These are phyloP conservation scores for Xylaria palmicola DNA, from an alignment of 495 filamentous ascomycete genomes.

Conservation along the genomic window DNA sequence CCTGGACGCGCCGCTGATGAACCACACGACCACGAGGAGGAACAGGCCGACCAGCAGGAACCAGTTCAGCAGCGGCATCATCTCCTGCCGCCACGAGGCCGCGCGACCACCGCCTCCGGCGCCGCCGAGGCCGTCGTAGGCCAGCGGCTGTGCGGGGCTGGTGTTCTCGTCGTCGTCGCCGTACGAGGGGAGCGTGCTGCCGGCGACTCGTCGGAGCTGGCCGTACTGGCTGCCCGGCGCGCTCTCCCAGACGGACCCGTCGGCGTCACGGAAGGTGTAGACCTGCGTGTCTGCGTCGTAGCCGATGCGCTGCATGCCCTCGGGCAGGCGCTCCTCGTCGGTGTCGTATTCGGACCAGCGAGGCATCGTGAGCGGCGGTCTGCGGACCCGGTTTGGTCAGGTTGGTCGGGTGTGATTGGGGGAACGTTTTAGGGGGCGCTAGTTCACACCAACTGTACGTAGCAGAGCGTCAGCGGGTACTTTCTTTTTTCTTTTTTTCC, in stretches of 20 bases:
- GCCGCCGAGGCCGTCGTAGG: neutral
- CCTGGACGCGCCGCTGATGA: slow-evolving; percentile 18
- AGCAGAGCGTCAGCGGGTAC: too few relatives aligned
- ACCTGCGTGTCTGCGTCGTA: slow-evolving; percentile 54
- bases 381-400: neutral
- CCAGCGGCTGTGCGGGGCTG: slow-evolving; percentile 20
- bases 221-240: slow-evolving; percentile 48
- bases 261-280: slow-evolving; percentile 47
- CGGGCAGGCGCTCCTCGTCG: slow-evolving; percentile 52
- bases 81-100: slow-evolving; percentile 33
- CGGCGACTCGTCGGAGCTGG: slow-evolving; percentile 32
- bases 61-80: slow-evolving; percentile 36
- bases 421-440: neutral
- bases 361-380: slow-evolving; percentile 34
- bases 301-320: slow-evolving; percentile 51
- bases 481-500: too few relatives aligned
- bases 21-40: slow-evolving; percentile 31
- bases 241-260: slow-evolving; percentile 43
- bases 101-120: slow-evolving; percentile 10
- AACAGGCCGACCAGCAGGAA: slow-evolving; percentile 32
- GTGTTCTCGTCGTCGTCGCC: slow-evolving; percentile 23
- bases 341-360: slow-evolving; percentile 45
- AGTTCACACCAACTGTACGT: too few relatives aligned
- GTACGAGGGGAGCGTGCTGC: slow-evolving; percentile 15
- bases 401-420: neutral